Evolutionary conservation across 2,329 filamentous ascomycete genomes (phyloP).

Genomic region (Diaporthe caulivora): DNA sequence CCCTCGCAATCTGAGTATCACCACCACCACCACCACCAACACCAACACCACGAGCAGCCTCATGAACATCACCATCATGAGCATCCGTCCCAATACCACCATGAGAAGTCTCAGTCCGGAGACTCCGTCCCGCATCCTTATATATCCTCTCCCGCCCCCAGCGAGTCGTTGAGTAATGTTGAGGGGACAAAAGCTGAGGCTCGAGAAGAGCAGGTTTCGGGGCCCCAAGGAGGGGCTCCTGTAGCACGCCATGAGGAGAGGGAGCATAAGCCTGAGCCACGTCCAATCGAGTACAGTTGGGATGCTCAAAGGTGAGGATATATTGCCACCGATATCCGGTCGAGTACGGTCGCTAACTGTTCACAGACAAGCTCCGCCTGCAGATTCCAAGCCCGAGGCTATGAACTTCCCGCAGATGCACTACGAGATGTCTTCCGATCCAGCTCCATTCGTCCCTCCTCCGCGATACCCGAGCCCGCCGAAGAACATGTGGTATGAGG

Average conservation of each 20-base stretch:
- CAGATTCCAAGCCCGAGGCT: slow-evolving; percentile 84
- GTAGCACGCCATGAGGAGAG: slow-evolving; percentile 52
- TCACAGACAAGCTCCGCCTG: slow-evolving; percentile 71
- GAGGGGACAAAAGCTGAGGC: slow-evolving; percentile 64
- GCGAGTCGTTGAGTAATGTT: slow-evolving; percentile 49
- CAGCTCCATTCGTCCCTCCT: slow-evolving; percentile 81
- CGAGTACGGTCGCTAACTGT: slow-evolving; percentile 40
- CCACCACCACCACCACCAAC: slow-evolving; percentile 38
- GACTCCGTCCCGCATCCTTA: slow-evolving; percentile 41
- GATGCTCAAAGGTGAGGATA: slow-evolving; percentile 65
- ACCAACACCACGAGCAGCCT: slow-evolving; percentile 33
- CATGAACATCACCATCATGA: slow-evolving; percentile 42
- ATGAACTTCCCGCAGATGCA: slow-evolving; percentile 81
- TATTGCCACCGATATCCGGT: neutral
- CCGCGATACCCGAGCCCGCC: slow-evolving; percentile 84
- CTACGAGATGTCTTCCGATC: slow-evolving; percentile 87
- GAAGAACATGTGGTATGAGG: slow-evolving; percentile 88
- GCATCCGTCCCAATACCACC: slow-evolving; percentile 39
- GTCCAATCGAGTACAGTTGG: slow-evolving; percentile 55
- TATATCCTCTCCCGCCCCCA: slow-evolving; percentile 44
- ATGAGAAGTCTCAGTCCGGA: slow-evolving; percentile 43
- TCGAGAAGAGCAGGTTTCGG: slow-evolving; percentile 55
- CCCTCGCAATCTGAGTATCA: slow-evolving; percentile 41
- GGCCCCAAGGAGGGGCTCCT: slow-evolving; percentile 48
- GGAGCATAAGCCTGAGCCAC: slow-evolving; percentile 52